Evolutionary conservation across 2,329 filamentous ascomycete genomes (phyloP), one percentile per base, ranked within the genome.

Genomic region (Stemphylium vesicarium): DNA sequence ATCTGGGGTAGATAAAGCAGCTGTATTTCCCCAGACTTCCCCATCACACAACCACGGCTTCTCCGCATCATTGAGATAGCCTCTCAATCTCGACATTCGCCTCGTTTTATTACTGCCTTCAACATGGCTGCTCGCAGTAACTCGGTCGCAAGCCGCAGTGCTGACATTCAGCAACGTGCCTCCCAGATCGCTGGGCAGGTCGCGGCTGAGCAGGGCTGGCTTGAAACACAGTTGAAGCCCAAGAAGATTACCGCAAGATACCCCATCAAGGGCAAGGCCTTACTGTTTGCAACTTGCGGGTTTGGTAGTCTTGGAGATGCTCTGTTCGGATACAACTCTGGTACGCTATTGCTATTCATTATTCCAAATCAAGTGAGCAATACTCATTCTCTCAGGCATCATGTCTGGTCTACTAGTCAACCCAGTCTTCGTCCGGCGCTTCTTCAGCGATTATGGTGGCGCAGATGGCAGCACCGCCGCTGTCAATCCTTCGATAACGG

Each of bases 1-100:
- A 82, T 91, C 89, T 62, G 92, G 85, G 76, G 84, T 84, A 84
- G 72, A 88, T 80, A 70, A 88, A 80, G 59, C 78, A 81, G 41
- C 83, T 84, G 16, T 50, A n/a, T 29, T 29, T 53, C 53, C 52
- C 58, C 58, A 46, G 38, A 26, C 49, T 56, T 53, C 37, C 22
- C 36, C 48, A 53, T 48, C 44, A 50, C 33, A 47, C 16, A 22
- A 18, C 42, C 37, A n/a, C 44, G 38, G 16, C 39, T 35, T 26
- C 31, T 42, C 40, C 12, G 16, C 33, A 39, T 20, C 33, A 24
- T 24, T 24, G 22, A 24, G 22, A 24, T 24, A 24, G 6, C 22
- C 22, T 24, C 4, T 24, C 22, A 8, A 24, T 24, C 22, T 24
- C 22, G 2, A 24, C 22, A 24, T 24, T 24, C 22, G 7, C 7